Evolutionary conservation across 352 stramenopile species (phyloP), one percentile per base, ranked within the genome.

Genomic region (Globisporangium viniferum): DNA sequence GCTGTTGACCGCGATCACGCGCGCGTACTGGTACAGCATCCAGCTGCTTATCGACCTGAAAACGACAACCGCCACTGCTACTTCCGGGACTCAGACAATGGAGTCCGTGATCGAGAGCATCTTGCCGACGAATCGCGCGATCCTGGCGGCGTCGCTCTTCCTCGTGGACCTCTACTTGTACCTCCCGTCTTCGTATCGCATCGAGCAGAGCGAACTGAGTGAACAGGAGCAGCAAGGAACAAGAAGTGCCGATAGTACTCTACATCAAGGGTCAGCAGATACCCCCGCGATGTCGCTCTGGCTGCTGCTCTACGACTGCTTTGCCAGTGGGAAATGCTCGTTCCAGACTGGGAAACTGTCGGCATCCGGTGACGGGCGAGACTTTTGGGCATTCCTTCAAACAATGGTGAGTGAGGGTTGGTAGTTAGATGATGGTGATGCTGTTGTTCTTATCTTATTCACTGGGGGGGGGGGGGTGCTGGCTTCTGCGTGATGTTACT

Each of bases 81-180:
- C 24, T 27, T n/a, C 18, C 24, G 15, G 41, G 24, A 46, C 22
- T 36, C 54, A 58, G 48, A 54, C 44, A 3, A 31, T 72, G 8
- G 44, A 73, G 3, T 55, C 35, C 1, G 55, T 75, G 0, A 51
- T 81, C 9, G 31, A 66, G 15, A 58, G 64, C 2, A 62, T 71
- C 1, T 41, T 87, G 5, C 72, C 75, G 7, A 59, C 76, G 8
- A 90, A 86, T 62, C 69, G 78, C 53, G 72, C 89, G 20, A 80
- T 73, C 29, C 64, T 90, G 12, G 80, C 82, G 10, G 69, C 74
- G 1, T 77, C 81, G 57, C 79, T 91, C n/a, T 94, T 92, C 59
- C 73, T 94, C 39, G 76, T 92, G 56, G 87, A 94, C 48, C 72
- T 91, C 54, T 85, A 81, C 56, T 57, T 94, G 2, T 86, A 91